Percentiles rank a stretch among this genome's conserved stretches.
Evolutionary conservation across 495 filamentous ascomycete species (phyloP).

Genomic region (Tuber brumale): DNA sequence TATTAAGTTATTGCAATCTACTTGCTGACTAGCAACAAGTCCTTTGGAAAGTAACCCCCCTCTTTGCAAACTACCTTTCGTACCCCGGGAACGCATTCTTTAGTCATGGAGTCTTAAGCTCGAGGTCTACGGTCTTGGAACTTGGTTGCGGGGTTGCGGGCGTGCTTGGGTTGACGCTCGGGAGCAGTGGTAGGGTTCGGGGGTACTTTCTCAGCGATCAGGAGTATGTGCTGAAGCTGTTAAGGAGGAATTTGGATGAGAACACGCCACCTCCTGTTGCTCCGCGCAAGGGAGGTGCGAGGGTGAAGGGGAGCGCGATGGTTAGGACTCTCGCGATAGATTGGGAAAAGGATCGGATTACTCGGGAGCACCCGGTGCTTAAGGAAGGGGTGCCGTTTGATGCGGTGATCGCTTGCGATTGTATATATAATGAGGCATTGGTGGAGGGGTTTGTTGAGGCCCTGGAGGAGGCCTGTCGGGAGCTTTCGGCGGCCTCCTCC

Average conservation of each 20-base stretch:
- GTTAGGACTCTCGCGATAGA: constrained; percentile 55
- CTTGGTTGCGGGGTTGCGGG: constrained; percentile 82
- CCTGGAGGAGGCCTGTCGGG: constrained; percentile 67
- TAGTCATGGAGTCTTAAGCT: constrained; percentile 50
- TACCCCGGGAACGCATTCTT: constrained; percentile 60
- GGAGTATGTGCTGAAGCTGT: constrained; percentile 66
- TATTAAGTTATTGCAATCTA: constrained; percentile 2
- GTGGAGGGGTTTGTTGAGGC: constrained; percentile 75
- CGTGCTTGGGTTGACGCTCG: constrained; percentile 61
- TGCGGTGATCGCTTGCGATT: constrained; percentile 73
- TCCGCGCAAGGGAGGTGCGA: constrained; percentile 37
- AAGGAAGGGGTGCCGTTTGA: constrained; percentile 46
- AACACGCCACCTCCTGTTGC: constrained; percentile 48
- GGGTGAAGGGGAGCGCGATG: constrained; percentile 14
- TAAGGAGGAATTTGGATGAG: constrained; percentile 65
- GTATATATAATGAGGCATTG: constrained; percentile 82
- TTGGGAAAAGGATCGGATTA: constrained; percentile 57
- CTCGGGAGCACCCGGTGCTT: constrained; percentile 28
- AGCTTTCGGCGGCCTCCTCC: constrained; percentile 44
- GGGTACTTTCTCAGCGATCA: constrained; percentile 83
- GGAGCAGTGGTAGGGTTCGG: constrained; percentile 49
- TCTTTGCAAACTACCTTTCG: constrained; percentile 74
- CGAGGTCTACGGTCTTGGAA: constrained; percentile 61
- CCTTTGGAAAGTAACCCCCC: constrained; percentile 86
- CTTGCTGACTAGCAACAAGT: constrained; percentile 46